phyloP scores from a whole-genome alignment of 148 eudicot species.

The Simmondsia chinensis region DNA sequence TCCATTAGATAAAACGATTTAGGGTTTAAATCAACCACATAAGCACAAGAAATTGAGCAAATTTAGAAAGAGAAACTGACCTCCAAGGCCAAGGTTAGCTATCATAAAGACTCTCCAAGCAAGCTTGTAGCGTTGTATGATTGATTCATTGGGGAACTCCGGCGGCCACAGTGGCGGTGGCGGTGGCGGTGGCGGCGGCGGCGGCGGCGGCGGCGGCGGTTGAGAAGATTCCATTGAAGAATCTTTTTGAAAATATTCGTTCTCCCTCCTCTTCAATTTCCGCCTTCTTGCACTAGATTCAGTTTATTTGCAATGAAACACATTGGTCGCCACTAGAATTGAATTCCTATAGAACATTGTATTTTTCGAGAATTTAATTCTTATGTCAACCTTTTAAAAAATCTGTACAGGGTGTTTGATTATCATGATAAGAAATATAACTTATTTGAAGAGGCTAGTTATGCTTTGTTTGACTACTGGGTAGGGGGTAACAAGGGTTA shows the following conservation, averaged over 20 bases:
- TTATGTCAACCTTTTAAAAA: no score
- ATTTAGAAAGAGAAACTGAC: conserved; percentile 6
- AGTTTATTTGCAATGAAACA: no score
- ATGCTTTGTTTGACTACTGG: no score
- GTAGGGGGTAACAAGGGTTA: no score
- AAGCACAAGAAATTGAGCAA: background rate
- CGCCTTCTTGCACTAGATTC: background rate
- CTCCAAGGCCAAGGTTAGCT: conserved; percentile 55
- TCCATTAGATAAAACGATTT: background rate
- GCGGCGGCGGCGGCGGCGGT: conserved; percentile 9
- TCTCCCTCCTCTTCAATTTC: conserved; percentile 1
- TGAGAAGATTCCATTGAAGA: conserved; percentile 11
- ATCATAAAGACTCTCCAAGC: conserved; percentile 51
- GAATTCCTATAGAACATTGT: no score
- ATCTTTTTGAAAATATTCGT: no score
- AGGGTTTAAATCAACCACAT: background rate
- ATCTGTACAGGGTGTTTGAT: no score
- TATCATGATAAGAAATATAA: no score
- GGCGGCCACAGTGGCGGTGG: conserved; percentile 5
- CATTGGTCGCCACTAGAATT: conserved; percentile 2
- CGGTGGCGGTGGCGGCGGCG: conserved; percentile 3
- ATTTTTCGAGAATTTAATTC: no score
- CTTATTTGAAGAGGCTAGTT: no score
- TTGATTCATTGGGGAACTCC: conserved; percentile 4
- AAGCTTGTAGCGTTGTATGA: conserved; percentile 22